Evolutionary conservation across 495 filamentous ascomycete genomes (phyloP).

Genomic region (Aspergillus bridgeri): DNA sequence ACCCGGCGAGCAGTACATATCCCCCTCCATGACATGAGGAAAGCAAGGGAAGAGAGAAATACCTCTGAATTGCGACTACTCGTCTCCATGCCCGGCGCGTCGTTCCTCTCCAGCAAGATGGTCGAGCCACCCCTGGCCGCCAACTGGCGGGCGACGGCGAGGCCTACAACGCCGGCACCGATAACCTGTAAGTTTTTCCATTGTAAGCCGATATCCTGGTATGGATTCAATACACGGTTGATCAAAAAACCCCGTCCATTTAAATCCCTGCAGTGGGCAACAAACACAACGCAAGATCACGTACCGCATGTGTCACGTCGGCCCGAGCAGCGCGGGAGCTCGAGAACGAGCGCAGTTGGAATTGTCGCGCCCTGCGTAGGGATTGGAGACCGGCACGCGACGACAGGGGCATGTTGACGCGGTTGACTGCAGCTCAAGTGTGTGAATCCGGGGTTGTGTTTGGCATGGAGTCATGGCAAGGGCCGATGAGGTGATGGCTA

Average conservation of each 20-base stretch:
- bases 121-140: conserved; percentile 63
- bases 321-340: conserved; percentile 36
- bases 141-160: conserved; percentile 79
- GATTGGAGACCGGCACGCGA: conserved; percentile 15
- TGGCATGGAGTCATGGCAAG: background rate
- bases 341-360: conserved; percentile 28
- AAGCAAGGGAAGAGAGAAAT: background rate
- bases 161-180: conserved; percentile 85
- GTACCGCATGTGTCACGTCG: conserved; percentile 82
- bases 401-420: conserved; percentile 10
- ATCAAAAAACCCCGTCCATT: background rate
- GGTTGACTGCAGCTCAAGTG: background rate
- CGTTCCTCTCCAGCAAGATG: conserved; percentile 79
- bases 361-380: background rate
- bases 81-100: conserved; percentile 80
- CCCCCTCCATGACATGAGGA: background rate
- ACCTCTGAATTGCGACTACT: conserved; percentile 91
- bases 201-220: background rate
- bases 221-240: background rate
- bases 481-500: conserved; percentile 1
- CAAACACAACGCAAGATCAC: conserved; percentile 12
- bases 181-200: conserved; percentile 63
- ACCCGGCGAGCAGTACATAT: background rate
- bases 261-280: no score
- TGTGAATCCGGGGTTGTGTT: background rate